Conservation (phyloP, 176 grass and related monocot genomes). For the Avena eriantha region DNA sequence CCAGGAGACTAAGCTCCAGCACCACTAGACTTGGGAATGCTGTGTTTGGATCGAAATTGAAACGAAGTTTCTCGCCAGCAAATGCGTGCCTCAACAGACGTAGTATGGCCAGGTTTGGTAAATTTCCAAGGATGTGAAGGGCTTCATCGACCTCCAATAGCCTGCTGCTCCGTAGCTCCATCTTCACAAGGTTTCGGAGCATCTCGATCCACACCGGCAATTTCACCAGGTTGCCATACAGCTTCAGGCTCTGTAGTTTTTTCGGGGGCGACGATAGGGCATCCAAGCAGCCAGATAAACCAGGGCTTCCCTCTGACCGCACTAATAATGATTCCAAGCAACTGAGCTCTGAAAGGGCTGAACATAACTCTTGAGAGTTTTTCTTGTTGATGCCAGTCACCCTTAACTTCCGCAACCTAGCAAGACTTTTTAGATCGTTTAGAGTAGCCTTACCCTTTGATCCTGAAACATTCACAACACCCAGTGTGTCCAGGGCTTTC, state of each 20-base stretch:
- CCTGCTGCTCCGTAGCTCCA: constrained; percentile 28
- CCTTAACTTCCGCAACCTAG: constrained; percentile 25
- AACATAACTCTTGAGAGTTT: constrained; percentile 17
- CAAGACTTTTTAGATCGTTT: constrained; percentile 3
- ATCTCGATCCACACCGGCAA: neutral
- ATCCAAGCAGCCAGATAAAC: constrained; percentile 24
- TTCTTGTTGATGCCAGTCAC: constrained; percentile 12
- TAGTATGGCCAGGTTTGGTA: constrained; percentile 27
- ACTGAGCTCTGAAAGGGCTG: constrained; percentile 7
- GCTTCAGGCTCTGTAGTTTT: constrained; percentile 18
- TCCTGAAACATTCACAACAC: constrained; percentile 22
- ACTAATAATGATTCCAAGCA: constrained; percentile 7
- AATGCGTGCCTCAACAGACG: neutral
- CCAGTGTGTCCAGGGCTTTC: constrained; percentile 29
- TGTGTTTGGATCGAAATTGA: neutral
- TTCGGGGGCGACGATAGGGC: neutral
- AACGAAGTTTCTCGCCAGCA: neutral
- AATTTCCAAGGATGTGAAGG: neutral
- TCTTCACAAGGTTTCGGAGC: constrained; percentile 10
- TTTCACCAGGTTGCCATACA: constrained; percentile 25
- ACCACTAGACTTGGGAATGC: neutral
- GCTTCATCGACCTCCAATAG: neutral
- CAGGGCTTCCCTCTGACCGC: constrained; percentile 21
- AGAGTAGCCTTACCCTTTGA: constrained; percentile 12
- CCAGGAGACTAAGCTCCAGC: constrained; percentile 20